Percentiles rank a stretch among this genome's conserved stretches.
Conservation (phyloP, 768 basidiomycete species). For the Kwoniella sp. region DNA sequence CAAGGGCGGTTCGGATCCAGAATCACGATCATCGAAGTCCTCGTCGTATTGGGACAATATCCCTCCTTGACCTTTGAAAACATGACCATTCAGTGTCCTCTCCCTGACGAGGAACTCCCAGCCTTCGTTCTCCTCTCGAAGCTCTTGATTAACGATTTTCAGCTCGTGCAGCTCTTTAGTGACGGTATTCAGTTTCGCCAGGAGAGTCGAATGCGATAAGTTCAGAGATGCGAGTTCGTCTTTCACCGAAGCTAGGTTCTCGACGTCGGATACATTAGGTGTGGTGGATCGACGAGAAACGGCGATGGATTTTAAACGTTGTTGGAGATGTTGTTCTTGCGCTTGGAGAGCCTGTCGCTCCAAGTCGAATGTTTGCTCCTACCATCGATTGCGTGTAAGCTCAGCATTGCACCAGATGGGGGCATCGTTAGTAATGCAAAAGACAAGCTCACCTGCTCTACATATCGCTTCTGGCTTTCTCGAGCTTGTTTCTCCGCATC, state of each 20-base stretch:
- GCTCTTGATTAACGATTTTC: slow-evolving; percentile 79
- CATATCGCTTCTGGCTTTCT: slow-evolving; percentile 42
- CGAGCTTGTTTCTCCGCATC: slow-evolving; percentile 37
- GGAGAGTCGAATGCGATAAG: slow-evolving; percentile 78
- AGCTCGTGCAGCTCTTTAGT: slow-evolving; percentile 83
- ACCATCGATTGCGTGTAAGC: background rate
- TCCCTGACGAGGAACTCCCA: slow-evolving; percentile 93
- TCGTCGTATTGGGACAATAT: slow-evolving; percentile 7
- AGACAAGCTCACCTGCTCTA: slow-evolving; percentile 47
- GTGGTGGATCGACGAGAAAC: slow-evolving; percentile 1
- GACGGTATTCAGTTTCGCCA: slow-evolving; percentile 79
- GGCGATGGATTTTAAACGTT: slow-evolving; percentile 21
- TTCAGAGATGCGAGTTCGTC: slow-evolving; percentile 80
- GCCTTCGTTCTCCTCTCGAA: slow-evolving; percentile 86
- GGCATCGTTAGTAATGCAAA: too few species aligned
- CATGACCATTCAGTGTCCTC: slow-evolving; percentile 79
- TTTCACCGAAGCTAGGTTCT: slow-evolving; percentile 19
- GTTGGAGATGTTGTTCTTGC: slow-evolving; percentile 40
- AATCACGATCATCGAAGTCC: background rate
- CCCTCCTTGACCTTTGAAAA: slow-evolving; percentile 22
- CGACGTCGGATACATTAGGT: slow-evolving; percentile 3
- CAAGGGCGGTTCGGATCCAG: background rate
- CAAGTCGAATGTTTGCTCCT: slow-evolving; percentile 50
- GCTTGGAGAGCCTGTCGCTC: slow-evolving; percentile 45
- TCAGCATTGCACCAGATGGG: too few species aligned